These are phyloP conservation scores for Colletotrichum higginsianum DNA, from an alignment of 2,329 filamentous ascomycete genomes.

Conservation along the genomic window DNA sequence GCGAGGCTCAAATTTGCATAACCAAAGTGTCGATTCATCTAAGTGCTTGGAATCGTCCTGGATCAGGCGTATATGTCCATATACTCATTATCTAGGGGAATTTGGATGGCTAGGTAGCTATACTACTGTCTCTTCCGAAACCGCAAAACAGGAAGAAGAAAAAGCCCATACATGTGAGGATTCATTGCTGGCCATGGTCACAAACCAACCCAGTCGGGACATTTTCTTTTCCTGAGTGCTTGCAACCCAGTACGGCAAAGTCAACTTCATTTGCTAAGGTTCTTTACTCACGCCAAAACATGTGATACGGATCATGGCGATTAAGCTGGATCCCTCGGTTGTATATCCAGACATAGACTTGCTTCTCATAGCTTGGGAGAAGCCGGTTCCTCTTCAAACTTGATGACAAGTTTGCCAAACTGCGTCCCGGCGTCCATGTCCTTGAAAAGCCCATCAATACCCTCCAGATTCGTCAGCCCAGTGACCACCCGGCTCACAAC, in stretches of 20 bases:
- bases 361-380: conserved; percentile 58
- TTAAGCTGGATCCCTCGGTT: neutral
- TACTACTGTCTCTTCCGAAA: no score
- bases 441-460: conserved; percentile 86
- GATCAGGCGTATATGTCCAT: no score
- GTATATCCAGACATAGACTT: neutral
- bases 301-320: neutral
- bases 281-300: neutral
- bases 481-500: conserved; percentile 82
- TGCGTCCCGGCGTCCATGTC: conserved; percentile 90
- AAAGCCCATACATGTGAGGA: neutral
- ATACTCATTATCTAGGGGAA: no score
- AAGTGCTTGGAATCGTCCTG: no score
- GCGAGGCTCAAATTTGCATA: no score
- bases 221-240: neutral
- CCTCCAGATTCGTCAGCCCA: conserved; percentile 82
- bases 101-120: no score
- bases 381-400: conserved; percentile 65
- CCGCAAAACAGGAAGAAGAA: no score
- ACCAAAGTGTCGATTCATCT: no score
- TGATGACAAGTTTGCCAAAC: conserved; percentile 93
- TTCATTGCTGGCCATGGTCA: neutral
- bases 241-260: neutral
- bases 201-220: neutral
- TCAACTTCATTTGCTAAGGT: neutral